A percentile compares a stretch with the other conserved stretches of the same genome.
These are phyloP conservation scores for Fraxinus pennsylvanica DNA, from an alignment of 257 asterid species.

Conservation along the genomic window DNA sequence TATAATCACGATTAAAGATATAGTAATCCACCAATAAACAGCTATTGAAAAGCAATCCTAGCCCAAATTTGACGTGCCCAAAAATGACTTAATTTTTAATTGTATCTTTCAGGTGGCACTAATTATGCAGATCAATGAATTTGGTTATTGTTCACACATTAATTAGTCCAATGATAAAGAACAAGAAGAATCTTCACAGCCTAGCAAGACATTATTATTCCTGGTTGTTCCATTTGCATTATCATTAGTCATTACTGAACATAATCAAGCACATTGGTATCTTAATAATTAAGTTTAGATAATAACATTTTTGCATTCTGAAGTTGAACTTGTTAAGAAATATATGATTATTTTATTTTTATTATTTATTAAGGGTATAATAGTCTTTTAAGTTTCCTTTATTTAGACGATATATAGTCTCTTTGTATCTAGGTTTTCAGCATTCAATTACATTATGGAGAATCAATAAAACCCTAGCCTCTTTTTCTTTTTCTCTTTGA, in stretches of 20 bases:
- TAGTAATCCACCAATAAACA: neutral
- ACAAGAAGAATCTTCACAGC: slow-evolving; percentile 2
- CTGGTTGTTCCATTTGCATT: no score
- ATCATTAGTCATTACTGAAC: no score
- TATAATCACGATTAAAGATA: neutral
- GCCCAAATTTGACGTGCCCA: neutral
- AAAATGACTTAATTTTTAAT: no score
- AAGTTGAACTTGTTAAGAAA: neutral
- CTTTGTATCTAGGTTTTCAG: no score
- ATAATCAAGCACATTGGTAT: neutral
- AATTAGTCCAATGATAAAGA: neutral
- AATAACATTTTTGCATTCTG: neutral
- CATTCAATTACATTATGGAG: no score
- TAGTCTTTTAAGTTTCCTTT: no score
- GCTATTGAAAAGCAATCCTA: neutral
- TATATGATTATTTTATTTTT: no score
- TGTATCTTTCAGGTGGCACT: neutral
- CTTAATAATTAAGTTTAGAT: neutral
- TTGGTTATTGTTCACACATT: neutral
- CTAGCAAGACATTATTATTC: neutral
- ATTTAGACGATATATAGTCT: no score
- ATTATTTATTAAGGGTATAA: no score
- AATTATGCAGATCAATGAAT: neutral
- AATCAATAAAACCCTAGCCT: no score
- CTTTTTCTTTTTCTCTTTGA: no score